These are phyloP conservation scores for Cutaneotrichosporon daszewskae DNA, from an alignment of 1,284 basidiomycete genomes.

Conservation along the genomic window DNA sequence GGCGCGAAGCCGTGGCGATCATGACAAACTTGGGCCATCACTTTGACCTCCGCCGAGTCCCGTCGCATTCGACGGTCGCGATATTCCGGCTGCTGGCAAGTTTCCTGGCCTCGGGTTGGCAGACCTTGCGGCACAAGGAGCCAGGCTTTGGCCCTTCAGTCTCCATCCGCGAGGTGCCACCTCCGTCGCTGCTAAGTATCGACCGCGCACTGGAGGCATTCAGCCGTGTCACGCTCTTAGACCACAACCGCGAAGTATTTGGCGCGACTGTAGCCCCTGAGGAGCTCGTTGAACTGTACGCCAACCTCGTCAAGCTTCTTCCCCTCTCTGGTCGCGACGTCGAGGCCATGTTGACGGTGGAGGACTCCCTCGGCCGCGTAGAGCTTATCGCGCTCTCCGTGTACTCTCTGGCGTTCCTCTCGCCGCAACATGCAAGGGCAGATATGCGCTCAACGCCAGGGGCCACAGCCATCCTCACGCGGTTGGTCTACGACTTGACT, in stretches of 20 bases:
- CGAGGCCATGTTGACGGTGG: slow-evolving; percentile 54
- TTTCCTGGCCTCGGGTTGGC: slow-evolving; percentile 53
- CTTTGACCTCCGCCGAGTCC: slow-evolving; percentile 49
- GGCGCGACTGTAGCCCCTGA: slow-evolving; percentile 56
- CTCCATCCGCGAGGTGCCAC: slow-evolving; percentile 25
- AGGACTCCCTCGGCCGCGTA: slow-evolving; percentile 66
- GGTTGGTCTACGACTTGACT: slow-evolving; percentile 46
- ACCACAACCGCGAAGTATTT: slow-evolving; percentile 73
- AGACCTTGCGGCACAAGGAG: slow-evolving; percentile 58
- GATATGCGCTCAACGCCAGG: slow-evolving; percentile 56
- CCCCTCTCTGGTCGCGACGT: slow-evolving; percentile 75
- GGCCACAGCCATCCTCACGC: slow-evolving; percentile 43
- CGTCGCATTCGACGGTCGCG: slow-evolving; percentile 51
- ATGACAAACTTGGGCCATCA: slow-evolving; percentile 61
- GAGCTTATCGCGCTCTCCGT: slow-evolving; percentile 74
- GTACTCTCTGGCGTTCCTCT: slow-evolving; percentile 80
- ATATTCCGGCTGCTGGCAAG: slow-evolving; percentile 67
- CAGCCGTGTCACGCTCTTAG: slow-evolving; percentile 66
- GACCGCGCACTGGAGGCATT: slow-evolving; percentile 70
- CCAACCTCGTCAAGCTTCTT: slow-evolving; percentile 69
- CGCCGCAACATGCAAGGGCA: slow-evolving; percentile 65
- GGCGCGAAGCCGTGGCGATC: slow-evolving; percentile 71
- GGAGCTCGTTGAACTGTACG: slow-evolving; percentile 61
- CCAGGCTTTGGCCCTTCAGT: slow-evolving; percentile 36
- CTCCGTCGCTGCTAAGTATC: slow-evolving; percentile 32